These are phyloP conservation scores for Panaeolus papilionaceus DNA, from an alignment of 768 basidiomycete species.

Conservation along the genomic window DNA sequence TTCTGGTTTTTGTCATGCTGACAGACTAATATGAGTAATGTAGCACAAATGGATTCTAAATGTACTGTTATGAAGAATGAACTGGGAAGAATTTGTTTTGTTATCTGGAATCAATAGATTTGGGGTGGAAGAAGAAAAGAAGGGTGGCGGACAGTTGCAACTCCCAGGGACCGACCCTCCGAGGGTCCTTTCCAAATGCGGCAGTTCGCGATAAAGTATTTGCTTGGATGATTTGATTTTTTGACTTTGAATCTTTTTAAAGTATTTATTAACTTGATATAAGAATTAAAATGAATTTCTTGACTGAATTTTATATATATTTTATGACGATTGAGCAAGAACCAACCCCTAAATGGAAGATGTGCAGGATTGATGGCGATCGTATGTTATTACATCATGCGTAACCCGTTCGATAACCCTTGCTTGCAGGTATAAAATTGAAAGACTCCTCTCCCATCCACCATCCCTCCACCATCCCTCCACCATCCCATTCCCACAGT, in stretches of 20 bases:
- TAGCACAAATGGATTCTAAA: neutral
- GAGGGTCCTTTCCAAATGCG: conserved; percentile 8
- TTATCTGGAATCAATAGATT: conserved; percentile 11
- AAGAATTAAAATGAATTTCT: neutral
- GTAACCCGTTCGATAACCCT: neutral
- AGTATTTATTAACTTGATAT: no score
- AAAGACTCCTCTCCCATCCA: conserved; percentile 24
- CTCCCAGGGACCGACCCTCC: conserved; percentile 9
- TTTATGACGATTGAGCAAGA: no score
- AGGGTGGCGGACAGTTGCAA: conserved; percentile 7
- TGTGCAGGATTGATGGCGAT: conserved; percentile 4
- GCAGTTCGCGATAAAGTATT: conserved; percentile 11
- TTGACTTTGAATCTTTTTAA: neutral
- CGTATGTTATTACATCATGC: conserved; percentile 21
- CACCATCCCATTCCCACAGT: conserved; percentile 22
- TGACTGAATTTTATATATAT: neutral
- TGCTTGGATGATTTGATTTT: neutral
- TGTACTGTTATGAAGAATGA: neutral
- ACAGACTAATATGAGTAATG: neutral
- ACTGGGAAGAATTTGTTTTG: neutral
- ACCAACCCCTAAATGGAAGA: neutral
- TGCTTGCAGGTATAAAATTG: conserved; percentile 22
- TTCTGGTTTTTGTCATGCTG: neutral
- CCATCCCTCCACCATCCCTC: no score
- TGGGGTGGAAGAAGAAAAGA: conserved; percentile 14